Percentiles rank a stretch among this genome's conserved stretches.
These are phyloP conservation scores for Acanthamoeba rhysodes DNA, from an alignment of 208 protist species.

Conservation along the genomic window DNA sequence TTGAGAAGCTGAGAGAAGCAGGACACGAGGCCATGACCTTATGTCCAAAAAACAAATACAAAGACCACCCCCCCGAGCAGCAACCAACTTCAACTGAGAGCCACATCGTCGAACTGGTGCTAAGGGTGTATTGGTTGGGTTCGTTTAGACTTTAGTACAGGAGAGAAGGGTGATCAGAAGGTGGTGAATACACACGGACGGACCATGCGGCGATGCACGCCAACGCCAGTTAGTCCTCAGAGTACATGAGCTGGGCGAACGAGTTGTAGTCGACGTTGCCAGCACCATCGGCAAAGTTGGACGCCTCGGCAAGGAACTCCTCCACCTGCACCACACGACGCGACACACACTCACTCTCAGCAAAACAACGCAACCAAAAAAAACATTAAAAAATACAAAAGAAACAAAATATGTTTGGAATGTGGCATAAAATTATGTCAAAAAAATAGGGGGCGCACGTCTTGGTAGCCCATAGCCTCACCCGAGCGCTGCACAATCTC, in stretches of 20 bases:
- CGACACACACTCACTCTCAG: neutral
- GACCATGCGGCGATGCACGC: too few relatives aligned
- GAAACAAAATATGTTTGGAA: neutral
- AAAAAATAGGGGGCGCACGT: neutral
- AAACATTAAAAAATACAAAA: too few relatives aligned
- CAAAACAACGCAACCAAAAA: neutral
- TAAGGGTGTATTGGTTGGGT: too few relatives aligned
- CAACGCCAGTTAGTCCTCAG: neutral
- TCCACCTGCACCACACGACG: neutral
- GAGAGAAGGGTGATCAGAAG: neutral
- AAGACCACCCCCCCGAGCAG: too few relatives aligned
- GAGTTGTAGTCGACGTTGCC: slow-evolving; percentile 68
- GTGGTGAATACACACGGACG: neutral
- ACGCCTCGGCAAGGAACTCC: slow-evolving; percentile 41
- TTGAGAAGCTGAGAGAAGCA: too few relatives aligned
- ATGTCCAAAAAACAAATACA: too few relatives aligned
- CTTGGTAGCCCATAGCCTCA: slow-evolving; percentile 51
- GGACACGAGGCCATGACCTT: too few relatives aligned
- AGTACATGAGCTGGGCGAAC: slow-evolving; percentile 65
- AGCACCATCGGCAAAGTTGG: slow-evolving; percentile 62
- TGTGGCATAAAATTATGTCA: neutral
- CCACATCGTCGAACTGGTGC: too few relatives aligned
- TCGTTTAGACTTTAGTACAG: too few relatives aligned
- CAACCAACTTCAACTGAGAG: too few relatives aligned
- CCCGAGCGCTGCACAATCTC: slow-evolving; percentile 66